Percentiles rank a stretch among this genome's conserved stretches.
Conservation (phyloP, 176 grass and related monocot genomes). For the Ampelocalamus luodianensis region DNA sequence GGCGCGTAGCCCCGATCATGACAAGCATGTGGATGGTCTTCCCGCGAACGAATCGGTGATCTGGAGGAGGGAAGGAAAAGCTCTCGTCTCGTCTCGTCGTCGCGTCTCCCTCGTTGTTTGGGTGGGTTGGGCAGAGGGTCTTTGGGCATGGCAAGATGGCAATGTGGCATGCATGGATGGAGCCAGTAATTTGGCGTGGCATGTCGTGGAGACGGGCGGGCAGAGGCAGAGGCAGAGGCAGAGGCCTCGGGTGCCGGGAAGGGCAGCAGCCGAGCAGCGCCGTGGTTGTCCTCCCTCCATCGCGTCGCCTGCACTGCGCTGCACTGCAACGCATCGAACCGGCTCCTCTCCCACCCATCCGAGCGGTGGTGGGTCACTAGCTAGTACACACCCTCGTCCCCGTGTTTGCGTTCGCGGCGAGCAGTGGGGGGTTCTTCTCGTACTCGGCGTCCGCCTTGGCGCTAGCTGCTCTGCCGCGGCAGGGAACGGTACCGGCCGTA, state of each 20-base stretch:
- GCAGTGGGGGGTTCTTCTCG: no score
- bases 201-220: neutral
- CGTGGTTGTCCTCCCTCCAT: neutral
- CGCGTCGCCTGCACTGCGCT: neutral
- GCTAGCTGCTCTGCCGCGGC: no score
- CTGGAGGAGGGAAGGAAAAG: neutral
- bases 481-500: no score
- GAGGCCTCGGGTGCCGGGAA: neutral
- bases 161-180: neutral
- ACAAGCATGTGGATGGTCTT: conserved; percentile 3
- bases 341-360: neutral
- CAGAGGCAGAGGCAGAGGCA: neutral
- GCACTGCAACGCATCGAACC: neutral
- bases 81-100: no score
- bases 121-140: neutral
- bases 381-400: no score
- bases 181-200: conserved; percentile 38
- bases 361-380: no score
- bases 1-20: neutral
- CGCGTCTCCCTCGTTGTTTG: neutral
- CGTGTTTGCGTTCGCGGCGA: neutral
- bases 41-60: neutral
- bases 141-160: neutral
- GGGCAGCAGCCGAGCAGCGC: neutral
- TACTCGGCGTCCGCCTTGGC: no score